A percentile compares a stretch with the other conserved stretches of the same genome.
These are phyloP conservation scores for Alternaria brassicae DNA, from an alignment of 2,329 filamentous ascomycete genomes.

Conservation along the genomic window DNA sequence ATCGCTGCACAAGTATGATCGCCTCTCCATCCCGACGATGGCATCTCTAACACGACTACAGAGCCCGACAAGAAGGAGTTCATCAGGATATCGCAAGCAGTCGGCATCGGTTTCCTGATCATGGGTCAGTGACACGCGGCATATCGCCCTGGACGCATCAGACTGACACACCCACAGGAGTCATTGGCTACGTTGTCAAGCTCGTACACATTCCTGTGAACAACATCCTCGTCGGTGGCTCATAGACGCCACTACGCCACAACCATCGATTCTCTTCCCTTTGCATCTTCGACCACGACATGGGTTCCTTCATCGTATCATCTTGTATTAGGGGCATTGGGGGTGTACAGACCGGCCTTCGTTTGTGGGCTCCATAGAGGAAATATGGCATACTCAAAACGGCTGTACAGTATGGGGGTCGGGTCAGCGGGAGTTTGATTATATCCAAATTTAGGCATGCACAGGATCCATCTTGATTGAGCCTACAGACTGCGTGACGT, in stretches of 20 bases:
- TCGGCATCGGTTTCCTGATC: conserved; percentile 61
- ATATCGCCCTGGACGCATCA: not conserved
- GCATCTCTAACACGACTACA: conserved; percentile 42
- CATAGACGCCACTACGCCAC: conserved; percentile 32
- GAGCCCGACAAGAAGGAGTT: conserved; percentile 54
- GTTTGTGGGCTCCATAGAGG: conserved; percentile 9
- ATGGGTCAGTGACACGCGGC: conserved; percentile 49
- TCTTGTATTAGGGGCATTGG: conserved; percentile 21
- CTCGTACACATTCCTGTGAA: conserved; percentile 62
- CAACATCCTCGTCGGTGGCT: conserved; percentile 59
- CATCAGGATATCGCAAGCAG: conserved; percentile 59
- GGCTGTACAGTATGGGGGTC: conserved; percentile 45
- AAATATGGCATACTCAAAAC: conserved; percentile 20
- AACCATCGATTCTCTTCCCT: conserved; percentile 20
- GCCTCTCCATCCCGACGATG: not conserved
- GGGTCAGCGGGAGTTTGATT: conserved; percentile 48
- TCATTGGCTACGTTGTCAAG: conserved; percentile 62
- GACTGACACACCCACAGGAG: conserved; percentile 34
- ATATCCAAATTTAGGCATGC: conserved; percentile 40
- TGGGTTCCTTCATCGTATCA: conserved; percentile 25
- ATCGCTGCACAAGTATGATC: conserved; percentile 56
- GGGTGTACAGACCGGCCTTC: not conserved
- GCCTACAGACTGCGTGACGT: not conserved
- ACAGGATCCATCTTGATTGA: conserved; percentile 12
- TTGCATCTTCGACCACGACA: conserved; percentile 16